Evolutionary conservation across 345 rosid genomes (phyloP).

Genomic region (Chamaenerion angustifolium): DNA sequence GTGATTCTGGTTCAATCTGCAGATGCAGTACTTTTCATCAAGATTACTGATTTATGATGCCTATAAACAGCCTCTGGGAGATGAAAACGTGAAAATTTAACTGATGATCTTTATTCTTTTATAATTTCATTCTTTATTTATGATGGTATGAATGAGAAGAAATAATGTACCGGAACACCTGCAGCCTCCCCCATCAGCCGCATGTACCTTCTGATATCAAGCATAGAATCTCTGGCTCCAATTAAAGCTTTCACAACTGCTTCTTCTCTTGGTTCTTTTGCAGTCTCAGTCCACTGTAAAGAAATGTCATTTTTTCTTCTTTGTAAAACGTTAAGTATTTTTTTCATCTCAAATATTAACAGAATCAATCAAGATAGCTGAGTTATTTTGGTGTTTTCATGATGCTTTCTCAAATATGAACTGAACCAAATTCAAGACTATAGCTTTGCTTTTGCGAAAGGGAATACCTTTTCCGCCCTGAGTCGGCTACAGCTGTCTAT

Average conservation of each 20-base stretch:
- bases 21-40: slow-evolving; percentile 8
- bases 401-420: too few relatives aligned
- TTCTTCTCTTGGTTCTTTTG: slow-evolving; percentile 39
- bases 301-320: too few relatives aligned
- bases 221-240: slow-evolving; percentile 68
- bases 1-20: slow-evolving; percentile 89
- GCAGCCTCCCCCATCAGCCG: slow-evolving; percentile 83
- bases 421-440: not conserved
- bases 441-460: not conserved
- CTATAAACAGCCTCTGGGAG: not conserved
- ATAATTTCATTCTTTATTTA: too few relatives aligned
- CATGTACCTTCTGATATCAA: slow-evolving; percentile 59
- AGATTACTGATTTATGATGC: not conserved
- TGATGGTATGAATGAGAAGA: not conserved
- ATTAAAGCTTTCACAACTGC: slow-evolving; percentile 45
- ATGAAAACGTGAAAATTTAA: not conserved
- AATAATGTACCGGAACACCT: slow-evolving; percentile 51
- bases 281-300: slow-evolving; percentile 70
- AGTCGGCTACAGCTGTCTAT: slow-evolving; percentile 56
- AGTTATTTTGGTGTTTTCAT: too few relatives aligned
- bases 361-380: too few relatives aligned
- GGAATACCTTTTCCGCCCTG: slow-evolving; percentile 52
- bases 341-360: too few relatives aligned
- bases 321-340: too few relatives aligned
- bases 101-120: too few relatives aligned